Evolutionary conservation across 2,329 filamentous ascomycete species (phyloP).

Genomic region (Camptophora hylomeconis): DNA sequence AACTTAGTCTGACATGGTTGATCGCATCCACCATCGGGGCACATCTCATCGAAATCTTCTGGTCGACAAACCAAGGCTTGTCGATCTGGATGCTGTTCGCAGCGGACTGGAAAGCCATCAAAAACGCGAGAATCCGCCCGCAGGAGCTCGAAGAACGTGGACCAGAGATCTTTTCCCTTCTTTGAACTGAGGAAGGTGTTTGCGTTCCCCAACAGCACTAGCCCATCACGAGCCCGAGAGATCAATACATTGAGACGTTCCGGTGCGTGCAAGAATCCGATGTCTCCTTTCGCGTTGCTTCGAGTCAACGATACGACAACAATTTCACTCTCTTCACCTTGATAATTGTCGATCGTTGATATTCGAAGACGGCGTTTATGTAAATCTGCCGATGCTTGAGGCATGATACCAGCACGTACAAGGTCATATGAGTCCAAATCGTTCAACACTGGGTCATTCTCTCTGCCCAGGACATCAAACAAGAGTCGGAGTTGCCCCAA

Average conservation of each 20-base stretch:
- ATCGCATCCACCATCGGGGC: slow-evolving; percentile 58
- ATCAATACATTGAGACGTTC: slow-evolving; percentile 59
- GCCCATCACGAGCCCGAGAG: slow-evolving; percentile 49
- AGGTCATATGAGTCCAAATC: slow-evolving; percentile 56
- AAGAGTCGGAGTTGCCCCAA: slow-evolving; percentile 54
- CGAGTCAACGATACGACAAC: slow-evolving; percentile 56
- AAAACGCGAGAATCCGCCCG: slow-evolving; percentile 40
- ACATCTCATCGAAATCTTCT: slow-evolving; percentile 47
- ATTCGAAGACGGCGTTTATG: slow-evolving; percentile 43
- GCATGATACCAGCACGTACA: slow-evolving; percentile 48
- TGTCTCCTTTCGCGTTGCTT: slow-evolving; percentile 50
- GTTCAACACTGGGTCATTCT: slow-evolving; percentile 53
- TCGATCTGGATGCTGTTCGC: slow-evolving; percentile 44
- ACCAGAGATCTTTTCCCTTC: slow-evolving; percentile 47
- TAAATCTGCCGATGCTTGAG: slow-evolving; percentile 37
- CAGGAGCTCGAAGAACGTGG: slow-evolving; percentile 42
- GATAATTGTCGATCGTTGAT: slow-evolving; percentile 67
- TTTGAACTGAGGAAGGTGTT: slow-evolving; percentile 49
- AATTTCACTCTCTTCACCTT: slow-evolving; percentile 64
- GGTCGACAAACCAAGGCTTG: slow-evolving; percentile 34
- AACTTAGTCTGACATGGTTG: slow-evolving; percentile 45
- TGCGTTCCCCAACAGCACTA: slow-evolving; percentile 60
- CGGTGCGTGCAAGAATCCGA: slow-evolving; percentile 56
- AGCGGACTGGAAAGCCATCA: slow-evolving; percentile 48
- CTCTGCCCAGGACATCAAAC: slow-evolving; percentile 36